phyloP scores from a whole-genome alignment of 2,329 filamentous ascomycete species.

The Colletotrichum lini region DNA sequence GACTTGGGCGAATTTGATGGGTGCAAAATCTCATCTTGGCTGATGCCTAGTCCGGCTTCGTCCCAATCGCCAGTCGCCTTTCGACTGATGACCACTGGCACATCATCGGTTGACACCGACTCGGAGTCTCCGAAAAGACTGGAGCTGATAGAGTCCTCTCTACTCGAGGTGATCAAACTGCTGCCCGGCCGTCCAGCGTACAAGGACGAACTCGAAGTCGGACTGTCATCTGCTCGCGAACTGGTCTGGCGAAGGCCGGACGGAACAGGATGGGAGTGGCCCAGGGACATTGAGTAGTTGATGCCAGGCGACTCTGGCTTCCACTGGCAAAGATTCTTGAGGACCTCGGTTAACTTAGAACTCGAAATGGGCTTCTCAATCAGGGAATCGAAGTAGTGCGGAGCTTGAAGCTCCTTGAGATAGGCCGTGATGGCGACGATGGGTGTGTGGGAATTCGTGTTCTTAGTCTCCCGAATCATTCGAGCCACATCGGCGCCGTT shows the following conservation, averaged over 20 bases:
- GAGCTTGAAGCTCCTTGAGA: slow-evolving; percentile 94
- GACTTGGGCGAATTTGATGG: slow-evolving; percentile 56
- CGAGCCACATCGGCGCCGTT: slow-evolving; percentile 95
- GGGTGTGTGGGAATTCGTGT: slow-evolving; percentile 92
- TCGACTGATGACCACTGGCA: slow-evolving; percentile 81
- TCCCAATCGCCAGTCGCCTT: slow-evolving; percentile 85
- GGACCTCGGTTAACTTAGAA: slow-evolving; percentile 89
- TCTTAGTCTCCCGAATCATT: slow-evolving; percentile 98
- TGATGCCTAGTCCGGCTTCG: slow-evolving; percentile 84
- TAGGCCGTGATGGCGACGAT: slow-evolving; percentile 98
- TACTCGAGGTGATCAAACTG: slow-evolving; percentile 83
- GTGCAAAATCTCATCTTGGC: slow-evolving; percentile 68
- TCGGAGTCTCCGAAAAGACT: slow-evolving; percentile 91
- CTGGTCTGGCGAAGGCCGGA: slow-evolving; percentile 77
- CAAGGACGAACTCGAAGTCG: slow-evolving; percentile 82
- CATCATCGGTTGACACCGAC: slow-evolving; percentile 82
- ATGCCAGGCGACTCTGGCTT: slow-evolving; percentile 76
- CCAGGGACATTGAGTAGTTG: slow-evolving; percentile 57
- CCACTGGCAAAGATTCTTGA: slow-evolving; percentile 93
- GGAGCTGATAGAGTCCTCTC: slow-evolving; percentile 90
- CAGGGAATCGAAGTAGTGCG: slow-evolving; percentile 94
- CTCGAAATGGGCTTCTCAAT: slow-evolving; percentile 98
- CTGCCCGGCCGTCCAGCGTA: slow-evolving; percentile 80
- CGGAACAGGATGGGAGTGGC: slow-evolving; percentile 71
- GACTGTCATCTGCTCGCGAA: slow-evolving; percentile 81